Evolutionary conservation across 2,329 filamentous ascomycete genomes (phyloP), one percentile per base, ranked within the genome.

Genomic region (Apiospora arundinis): DNA sequence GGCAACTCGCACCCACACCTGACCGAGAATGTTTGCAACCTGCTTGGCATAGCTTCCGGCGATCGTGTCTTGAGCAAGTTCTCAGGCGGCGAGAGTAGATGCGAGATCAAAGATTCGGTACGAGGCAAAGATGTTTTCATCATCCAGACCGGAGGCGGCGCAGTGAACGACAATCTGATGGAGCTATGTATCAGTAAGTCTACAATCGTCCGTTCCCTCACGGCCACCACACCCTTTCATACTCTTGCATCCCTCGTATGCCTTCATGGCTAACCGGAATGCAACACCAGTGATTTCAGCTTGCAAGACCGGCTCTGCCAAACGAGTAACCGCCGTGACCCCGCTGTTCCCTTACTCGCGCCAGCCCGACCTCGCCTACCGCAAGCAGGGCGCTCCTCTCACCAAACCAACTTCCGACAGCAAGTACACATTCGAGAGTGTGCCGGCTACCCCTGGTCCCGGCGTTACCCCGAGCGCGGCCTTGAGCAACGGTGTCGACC

Each of bases 121-220:
- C 93, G 96, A 77, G 96, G 94, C 77, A 99, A 99, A 83, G 96
- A 99, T 90, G 96, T 98, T 81, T 99, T 97, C 85, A 98, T 98
- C 81, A 94, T 99, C 78, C 95, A 98, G 83, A 96, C 94, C 56
- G 95, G 94, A 76, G 94, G 94, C 76, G 95, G 94, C 74, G 93
- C 93, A 78, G 94, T 98, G 84, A 99, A 99, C 81, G 96, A 99
- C 84, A 92, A 97, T 84, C 90, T 99, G 75, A 93, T 99, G 85
- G 96, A 99, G 81, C 91, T 98, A 68, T 93, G 97, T 82, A 98
- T 98, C 84, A 97, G 79, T 81, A 77, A 68, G 77, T 72, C 21
- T 40, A 60, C 18, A 8, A 37, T 60, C 25, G 25, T 14, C 37
- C 25, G 25, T 14, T 11, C 49, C 23, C 49, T 25, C 25, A 18